Evolutionary conservation across 805 yeast genomes (phyloP), one percentile per base, ranked within the genome.

Genomic region (Cyberlindnera saturnus): DNA sequence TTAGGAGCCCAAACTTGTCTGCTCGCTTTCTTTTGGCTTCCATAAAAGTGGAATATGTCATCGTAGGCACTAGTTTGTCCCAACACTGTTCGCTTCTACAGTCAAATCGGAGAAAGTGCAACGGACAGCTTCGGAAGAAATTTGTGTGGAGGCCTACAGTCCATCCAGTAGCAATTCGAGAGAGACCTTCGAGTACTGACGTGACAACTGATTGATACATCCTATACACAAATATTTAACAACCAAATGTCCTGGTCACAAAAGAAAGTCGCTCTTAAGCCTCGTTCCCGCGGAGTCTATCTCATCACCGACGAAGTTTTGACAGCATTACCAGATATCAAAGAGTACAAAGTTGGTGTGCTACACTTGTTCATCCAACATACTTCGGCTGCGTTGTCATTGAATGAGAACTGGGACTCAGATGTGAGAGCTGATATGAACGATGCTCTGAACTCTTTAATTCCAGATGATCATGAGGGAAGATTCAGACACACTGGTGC

Each of bases 331-430:
- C 88, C 90, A 0, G 80, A 81, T 51, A 59, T 86, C 45, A 69
- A 68, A 42, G 59, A 75, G 32, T 79, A 74, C 61, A 75, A 79
- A 56, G 64, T 82, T 9, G 95, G 95, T 2, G 64, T 75, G 20
- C 60, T 83, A 42, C 74, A 84, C 52, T 62, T 86, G 20, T 86
- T 86, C 59, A 64, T 85, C 37, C 86, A 83, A 59, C 95, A 86
- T 62, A 85, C 95, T 1, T 80, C 88, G 9, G 90, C 90, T 5
- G 93, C 82, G 0, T 60, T 86, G 34, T 80, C 89, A 0, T 61
- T 86, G 43, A 86, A 86, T 57, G 95, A 86, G 59, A 86, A 86
- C 58, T 84, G 79, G 66, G 95, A 86, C 55, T 78, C 88, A 0
- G 89, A 82, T 56, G 95, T 86, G 11, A 70, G 90, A 47, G 61